phyloP scores from a whole-genome alignment of 1,139 yeast species.

The Suhomyces panamericanus region DNA sequence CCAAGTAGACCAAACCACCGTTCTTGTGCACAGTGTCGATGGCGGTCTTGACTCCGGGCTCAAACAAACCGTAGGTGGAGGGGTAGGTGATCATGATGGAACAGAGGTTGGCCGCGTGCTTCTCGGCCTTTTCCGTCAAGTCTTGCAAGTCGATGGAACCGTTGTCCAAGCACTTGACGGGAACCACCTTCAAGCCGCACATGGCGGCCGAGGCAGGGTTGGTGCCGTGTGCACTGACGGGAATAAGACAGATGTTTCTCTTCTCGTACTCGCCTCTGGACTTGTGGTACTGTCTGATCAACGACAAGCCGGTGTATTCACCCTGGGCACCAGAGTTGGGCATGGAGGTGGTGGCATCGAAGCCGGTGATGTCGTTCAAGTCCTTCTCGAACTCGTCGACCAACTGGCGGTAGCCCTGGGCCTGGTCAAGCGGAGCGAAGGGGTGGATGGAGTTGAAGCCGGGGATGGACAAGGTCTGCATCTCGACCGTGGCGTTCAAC shows the following conservation, averaged over 20 bases:
- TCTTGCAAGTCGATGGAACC: slow-evolving; percentile 87
- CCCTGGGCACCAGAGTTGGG: slow-evolving; percentile 99
- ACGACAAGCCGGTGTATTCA: slow-evolving; percentile 91
- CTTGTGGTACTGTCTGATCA: slow-evolving; percentile 76
- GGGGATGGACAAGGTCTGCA: slow-evolving; percentile 94
- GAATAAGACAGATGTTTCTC: slow-evolving; percentile 88
- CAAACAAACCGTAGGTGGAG: slow-evolving; percentile 93
- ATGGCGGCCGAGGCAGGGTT: slow-evolving; percentile 98
- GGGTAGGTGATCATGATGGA: slow-evolving; percentile 97
- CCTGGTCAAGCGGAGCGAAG: slow-evolving; percentile 86
- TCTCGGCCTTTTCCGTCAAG: slow-evolving; percentile 68
- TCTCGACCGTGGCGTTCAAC: slow-evolving; percentile 89
- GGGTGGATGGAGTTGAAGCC: slow-evolving; percentile 89
- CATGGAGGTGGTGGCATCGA: slow-evolving; percentile 86
- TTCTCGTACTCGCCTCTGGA: slow-evolving; percentile 64
- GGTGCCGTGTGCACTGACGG: slow-evolving; percentile 97
- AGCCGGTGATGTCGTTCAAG: slow-evolving; percentile 92
- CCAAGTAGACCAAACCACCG: slow-evolving; percentile 96
- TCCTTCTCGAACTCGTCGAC: slow-evolving; percentile 78
- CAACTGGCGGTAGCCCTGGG: slow-evolving; percentile 76
- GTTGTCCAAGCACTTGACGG: slow-evolving; percentile 80
- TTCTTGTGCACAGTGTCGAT: slow-evolving; percentile 76
- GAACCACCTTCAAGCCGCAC: slow-evolving; percentile 92
- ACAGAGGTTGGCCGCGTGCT: slow-evolving; percentile 70
- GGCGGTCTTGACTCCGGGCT: slow-evolving; percentile 85